Percentiles rank a stretch among this genome's conserved stretches.
Evolutionary conservation across 148 eudicot species (phyloP).

Genomic region (Amaranthus palmeri): DNA sequence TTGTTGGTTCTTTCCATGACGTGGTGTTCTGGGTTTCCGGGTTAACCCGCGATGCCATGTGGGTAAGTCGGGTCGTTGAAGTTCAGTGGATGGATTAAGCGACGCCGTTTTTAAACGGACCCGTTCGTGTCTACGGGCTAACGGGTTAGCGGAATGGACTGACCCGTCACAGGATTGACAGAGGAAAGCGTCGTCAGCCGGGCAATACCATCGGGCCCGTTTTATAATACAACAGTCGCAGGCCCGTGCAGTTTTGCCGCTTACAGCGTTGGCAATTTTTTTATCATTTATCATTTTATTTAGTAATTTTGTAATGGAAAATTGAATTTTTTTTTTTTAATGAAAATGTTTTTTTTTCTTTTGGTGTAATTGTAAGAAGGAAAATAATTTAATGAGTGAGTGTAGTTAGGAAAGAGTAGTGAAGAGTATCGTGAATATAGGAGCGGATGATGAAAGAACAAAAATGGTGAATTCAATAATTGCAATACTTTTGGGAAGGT

Average conservation of each 20-base stretch:
- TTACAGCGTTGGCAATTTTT: constrained; percentile 53
- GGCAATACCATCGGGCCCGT: constrained; percentile 81
- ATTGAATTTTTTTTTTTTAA: no score
- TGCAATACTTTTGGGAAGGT: constrained; percentile 20
- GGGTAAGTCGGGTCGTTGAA: constrained; percentile 25
- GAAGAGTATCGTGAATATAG: neutral
- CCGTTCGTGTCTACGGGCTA: constrained; percentile 75
- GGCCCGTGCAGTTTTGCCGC: constrained; percentile 71
- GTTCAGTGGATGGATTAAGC: constrained; percentile 13
- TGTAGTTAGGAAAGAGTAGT: neutral
- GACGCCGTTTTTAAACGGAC: constrained; percentile 69
- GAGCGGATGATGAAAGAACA: neutral
- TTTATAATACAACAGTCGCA: constrained; percentile 61
- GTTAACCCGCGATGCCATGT: constrained; percentile 67
- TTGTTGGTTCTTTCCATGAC: constrained; percentile 37
- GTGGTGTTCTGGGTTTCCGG: constrained; percentile 60
- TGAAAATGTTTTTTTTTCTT: neutral
- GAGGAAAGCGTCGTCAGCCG: constrained; percentile 77
- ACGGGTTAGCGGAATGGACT: constrained; percentile 66
- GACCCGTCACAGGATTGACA: constrained; percentile 73
- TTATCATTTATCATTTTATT: constrained; percentile 29
- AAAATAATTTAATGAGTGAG: neutral
- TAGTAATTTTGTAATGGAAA: neutral
- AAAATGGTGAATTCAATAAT: constrained; percentile 19
- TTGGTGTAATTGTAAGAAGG: neutral